These are phyloP conservation scores for Globisporangium splendens DNA, from an alignment of 352 stramenopile species.

Conservation along the genomic window DNA sequence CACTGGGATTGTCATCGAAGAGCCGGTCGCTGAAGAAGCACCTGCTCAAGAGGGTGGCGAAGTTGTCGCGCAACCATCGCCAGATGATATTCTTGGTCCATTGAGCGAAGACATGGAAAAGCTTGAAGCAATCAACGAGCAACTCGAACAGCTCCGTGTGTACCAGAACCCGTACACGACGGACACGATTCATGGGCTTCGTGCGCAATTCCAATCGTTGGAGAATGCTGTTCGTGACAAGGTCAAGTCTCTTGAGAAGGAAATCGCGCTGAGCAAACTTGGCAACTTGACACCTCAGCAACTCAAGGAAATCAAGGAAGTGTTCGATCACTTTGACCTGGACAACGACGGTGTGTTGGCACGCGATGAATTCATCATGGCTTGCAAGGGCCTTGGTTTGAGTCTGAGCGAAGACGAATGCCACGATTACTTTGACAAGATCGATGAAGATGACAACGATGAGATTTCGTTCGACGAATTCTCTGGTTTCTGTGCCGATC, in stretches of 20 bases:
- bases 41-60: slow-evolving; percentile 9
- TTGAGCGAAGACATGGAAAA: slow-evolving; percentile 79
- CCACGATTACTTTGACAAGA: slow-evolving; percentile 86
- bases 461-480: slow-evolving; percentile 87
- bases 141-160: slow-evolving; percentile 77
- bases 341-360: slow-evolving; percentile 84
- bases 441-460: slow-evolving; percentile 79
- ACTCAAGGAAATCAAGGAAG: slow-evolving; percentile 85
- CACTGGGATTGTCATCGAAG: slow-evolving; percentile 37
- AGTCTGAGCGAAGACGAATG: slow-evolving; percentile 86
- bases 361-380: slow-evolving; percentile 90
- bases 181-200: slow-evolving; percentile 87
- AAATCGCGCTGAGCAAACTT: slow-evolving; percentile 79
- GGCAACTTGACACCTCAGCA: slow-evolving; percentile 82
- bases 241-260: slow-evolving; percentile 88
- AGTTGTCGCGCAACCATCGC: slow-evolving; percentile 2
- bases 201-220: slow-evolving; percentile 80
- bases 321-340: slow-evolving; percentile 89
- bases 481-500: slow-evolving; percentile 82
- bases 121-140: slow-evolving; percentile 80
- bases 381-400: slow-evolving; percentile 84
- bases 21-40: slow-evolving; percentile 25
- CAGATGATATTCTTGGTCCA: slow-evolving; percentile 33
- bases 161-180: slow-evolving; percentile 89
- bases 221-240: slow-evolving; percentile 76